Conservation (phyloP, 306 rosid species). For the Pueraria montana region DNA sequence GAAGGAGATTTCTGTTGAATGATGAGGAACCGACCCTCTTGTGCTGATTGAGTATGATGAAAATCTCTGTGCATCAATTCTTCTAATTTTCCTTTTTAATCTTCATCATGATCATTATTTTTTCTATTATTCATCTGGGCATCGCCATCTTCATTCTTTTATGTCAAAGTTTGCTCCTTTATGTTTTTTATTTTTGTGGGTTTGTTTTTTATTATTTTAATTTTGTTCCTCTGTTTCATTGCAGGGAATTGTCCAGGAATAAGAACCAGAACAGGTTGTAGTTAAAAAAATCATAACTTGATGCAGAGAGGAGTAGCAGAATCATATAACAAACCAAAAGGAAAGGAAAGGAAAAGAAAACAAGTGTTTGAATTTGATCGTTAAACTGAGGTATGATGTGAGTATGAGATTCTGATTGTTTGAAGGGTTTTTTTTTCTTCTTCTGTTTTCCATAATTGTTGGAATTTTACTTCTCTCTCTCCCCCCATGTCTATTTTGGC, state of each 20-base stretch:
- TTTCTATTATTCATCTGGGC: constrained; percentile 42
- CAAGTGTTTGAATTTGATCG: not conserved
- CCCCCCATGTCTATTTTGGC: not conserved
- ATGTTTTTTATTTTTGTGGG: not conserved
- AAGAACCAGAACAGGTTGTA: constrained; percentile 27
- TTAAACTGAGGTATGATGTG: constrained; percentile 49
- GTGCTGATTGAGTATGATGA: constrained; percentile 43
- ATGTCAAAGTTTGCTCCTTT: constrained; percentile 39
- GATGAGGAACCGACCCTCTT: constrained; percentile 34
- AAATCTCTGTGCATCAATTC: not conserved
- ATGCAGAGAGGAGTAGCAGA: constrained; percentile 25
- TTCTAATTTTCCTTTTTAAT: not conserved
- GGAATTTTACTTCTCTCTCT: constrained; percentile 8
- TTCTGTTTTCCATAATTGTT: constrained; percentile 25
- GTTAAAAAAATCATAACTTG: constrained; percentile 35
- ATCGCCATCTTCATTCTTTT: constrained; percentile 10
- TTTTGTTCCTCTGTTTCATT: constrained; percentile 23
- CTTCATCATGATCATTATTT: not conserved
- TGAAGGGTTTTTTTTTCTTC: not conserved
- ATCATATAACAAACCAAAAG: constrained; percentile 16
- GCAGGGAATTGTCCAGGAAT: constrained; percentile 23
- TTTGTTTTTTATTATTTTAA: not conserved
- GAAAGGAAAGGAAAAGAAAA: not conserved
- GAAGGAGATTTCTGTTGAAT: constrained; percentile 11
- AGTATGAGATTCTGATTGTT: constrained; percentile 40